Evolutionary conservation across 352 stramenopile species (phyloP), one percentile per base, ranked within the genome.

Genomic region (Detonula confervacea): DNA sequence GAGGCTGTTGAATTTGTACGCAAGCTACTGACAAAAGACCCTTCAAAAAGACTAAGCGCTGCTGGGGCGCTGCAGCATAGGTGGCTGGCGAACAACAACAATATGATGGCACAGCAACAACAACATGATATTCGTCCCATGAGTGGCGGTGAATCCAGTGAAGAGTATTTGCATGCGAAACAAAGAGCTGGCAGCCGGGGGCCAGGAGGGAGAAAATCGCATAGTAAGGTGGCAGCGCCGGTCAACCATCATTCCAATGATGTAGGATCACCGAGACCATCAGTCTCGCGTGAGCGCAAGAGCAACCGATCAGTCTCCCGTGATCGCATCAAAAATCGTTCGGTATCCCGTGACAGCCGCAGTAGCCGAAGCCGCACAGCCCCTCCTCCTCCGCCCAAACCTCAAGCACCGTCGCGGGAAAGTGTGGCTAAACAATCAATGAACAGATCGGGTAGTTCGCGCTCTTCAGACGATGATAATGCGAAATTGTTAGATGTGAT

Each of bases 1-100:
- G 73, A 80, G 25, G 96, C 95, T 52, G 97, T 98, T 79, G 95
- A 98, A 61, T 88, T 98, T 49, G 96, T 98, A 57, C 90, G 90
- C 46, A 90, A 92, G 54, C 86, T 98, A 66, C 84, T 98, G 35
- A 91, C 96, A 0, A 94, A 98, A 55, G 95, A 98, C 73, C 92
- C 95, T 11, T 90, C 93, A 80, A 95, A 97, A 87, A 91, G 96
- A 29, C 93, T 96, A 67, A 96, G 87, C 30, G 94, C 95, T 4
- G 24, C 27, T 12, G 42, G 70, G 24, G 78, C 73, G 33, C 35
- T 86, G 62, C 57, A 37, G 35, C 72, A 83, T 54, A 42, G 57
- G 44, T 86, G 78, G 78, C 27, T 86, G 9, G 62, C 35, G 24
- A 52, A 63, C 14, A 18, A 33, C 8, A 55, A 62, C 18, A 30